These are phyloP conservation scores for Graphilbum sp. DNA, from an alignment of 2,329 filamentous ascomycete species.

Conservation along the genomic window DNA sequence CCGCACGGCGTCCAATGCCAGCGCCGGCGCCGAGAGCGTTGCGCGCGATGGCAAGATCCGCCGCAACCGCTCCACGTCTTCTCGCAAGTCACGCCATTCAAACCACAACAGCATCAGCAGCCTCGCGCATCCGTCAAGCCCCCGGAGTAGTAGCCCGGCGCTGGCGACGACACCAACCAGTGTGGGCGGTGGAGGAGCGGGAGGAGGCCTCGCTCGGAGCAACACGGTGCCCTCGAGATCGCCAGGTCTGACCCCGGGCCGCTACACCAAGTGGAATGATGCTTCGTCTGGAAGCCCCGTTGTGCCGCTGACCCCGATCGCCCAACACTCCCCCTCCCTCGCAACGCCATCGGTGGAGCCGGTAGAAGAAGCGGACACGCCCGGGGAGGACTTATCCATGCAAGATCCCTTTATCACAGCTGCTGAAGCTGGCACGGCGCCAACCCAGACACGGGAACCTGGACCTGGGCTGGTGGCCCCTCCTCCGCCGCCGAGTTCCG, in stretches of 20 bases:
- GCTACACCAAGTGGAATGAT: slow-evolving; percentile 35
- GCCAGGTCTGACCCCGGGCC: slow-evolving; percentile 48
- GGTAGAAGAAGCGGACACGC: slow-evolving; percentile 20
- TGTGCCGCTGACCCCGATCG: slow-evolving; percentile 19
- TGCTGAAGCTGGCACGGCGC: too few species aligned
- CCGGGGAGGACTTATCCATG: slow-evolving; percentile 12
- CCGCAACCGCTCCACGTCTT: slow-evolving; percentile 83
- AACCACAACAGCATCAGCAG: slow-evolving; percentile 17
- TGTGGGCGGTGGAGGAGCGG: slow-evolving; percentile 16
- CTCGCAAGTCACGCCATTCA: slow-evolving; percentile 66
- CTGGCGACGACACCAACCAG: slow-evolving; percentile 33
- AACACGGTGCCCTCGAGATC: slow-evolving; percentile 89
- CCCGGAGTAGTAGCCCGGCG: slow-evolving; percentile 47
- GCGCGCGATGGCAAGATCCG: slow-evolving; percentile 65
- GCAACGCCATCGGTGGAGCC: slow-evolving; percentile 24
- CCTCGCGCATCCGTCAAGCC: slow-evolving; percentile 42
- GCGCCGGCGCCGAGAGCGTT: slow-evolving; percentile 74
- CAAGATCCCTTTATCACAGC: slow-evolving; percentile 1
- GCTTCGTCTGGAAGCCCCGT: slow-evolving; percentile 15
- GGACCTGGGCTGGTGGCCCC: neutral
- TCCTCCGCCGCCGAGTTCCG: neutral
- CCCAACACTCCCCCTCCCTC: slow-evolving; percentile 27
- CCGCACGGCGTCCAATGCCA: slow-evolving; percentile 74
- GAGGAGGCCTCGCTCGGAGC: slow-evolving; percentile 45
- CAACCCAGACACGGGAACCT: too few species aligned